Evolutionary conservation across 2,329 filamentous ascomycete genomes (phyloP).

Genomic region (Lojkania enalia): DNA sequence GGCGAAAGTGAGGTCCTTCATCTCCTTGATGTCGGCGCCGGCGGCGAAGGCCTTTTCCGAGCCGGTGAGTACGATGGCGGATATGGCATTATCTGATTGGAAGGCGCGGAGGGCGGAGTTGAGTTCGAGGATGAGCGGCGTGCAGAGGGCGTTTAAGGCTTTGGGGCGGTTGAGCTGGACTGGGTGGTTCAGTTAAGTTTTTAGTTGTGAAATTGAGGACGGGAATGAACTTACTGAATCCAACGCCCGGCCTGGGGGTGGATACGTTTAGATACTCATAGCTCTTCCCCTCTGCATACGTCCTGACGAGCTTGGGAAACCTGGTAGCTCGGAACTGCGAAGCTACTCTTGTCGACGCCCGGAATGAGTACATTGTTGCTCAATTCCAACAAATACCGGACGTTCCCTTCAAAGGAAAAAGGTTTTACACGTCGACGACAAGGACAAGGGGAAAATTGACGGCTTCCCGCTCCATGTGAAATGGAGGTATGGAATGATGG

Average conservation of each 20-base stretch:
- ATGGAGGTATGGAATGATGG: no score
- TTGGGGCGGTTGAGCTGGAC: conserved; percentile 94
- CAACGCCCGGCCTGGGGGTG: conserved; percentile 84
- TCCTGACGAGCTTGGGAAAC: conserved; percentile 59
- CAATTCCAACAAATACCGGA: no score
- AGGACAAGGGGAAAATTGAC: no score
- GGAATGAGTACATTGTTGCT: conserved; percentile 54
- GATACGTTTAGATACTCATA: conserved; percentile 87
- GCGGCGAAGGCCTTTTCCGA: conserved; percentile 77
- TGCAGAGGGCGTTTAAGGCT: conserved; percentile 91
- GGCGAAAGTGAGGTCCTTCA: conserved; percentile 89
- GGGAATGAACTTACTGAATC: conserved; percentile 66
- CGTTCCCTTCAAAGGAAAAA: no score
- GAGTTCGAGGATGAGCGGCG: conserved; percentile 86
- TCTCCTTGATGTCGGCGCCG: conserved; percentile 98
- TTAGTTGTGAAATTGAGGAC: neutral
- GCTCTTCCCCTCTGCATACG: conserved; percentile 50
- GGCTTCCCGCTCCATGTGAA: no score
- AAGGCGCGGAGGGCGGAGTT: conserved; percentile 45
- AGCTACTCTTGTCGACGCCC: conserved; percentile 63
- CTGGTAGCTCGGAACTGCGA: conserved; percentile 61
- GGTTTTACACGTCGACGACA: no score
- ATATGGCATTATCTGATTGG: conserved; percentile 36
- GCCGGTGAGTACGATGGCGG: conserved; percentile 71
- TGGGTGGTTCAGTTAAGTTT: conserved; percentile 45